These are phyloP conservation scores for Blastobotrys attinorum DNA, from an alignment of 805 yeast genomes.

Conservation along the genomic window DNA sequence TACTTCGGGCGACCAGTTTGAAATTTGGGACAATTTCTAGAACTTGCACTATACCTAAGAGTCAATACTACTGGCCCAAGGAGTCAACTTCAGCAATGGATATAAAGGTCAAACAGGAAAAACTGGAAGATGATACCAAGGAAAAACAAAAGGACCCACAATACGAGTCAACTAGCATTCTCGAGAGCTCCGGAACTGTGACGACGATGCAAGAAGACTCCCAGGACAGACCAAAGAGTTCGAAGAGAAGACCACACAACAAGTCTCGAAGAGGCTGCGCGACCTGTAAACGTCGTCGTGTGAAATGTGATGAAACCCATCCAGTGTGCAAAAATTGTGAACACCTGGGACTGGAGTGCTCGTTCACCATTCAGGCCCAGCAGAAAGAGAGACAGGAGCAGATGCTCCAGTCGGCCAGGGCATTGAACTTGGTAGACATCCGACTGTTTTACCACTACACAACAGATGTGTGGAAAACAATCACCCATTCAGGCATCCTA, in stretches of 20 bases:
- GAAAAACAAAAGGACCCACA: no score
- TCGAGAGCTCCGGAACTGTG: no score
- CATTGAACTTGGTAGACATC: conserved; percentile 64
- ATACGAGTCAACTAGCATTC: no score
- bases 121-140: no score
- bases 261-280: conserved; percentile 86
- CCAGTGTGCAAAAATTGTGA: conserved; percentile 76
- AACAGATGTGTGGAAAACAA: conserved; percentile 74
- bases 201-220: no score
- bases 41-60: no score
- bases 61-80: no score
- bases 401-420: conserved; percentile 20
- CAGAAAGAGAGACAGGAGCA: background rate
- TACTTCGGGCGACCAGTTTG: no score
- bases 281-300: conserved; percentile 82
- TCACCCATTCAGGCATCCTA: conserved; percentile 84
- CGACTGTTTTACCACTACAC: conserved; percentile 83
- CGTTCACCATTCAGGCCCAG: conserved; percentile 10
- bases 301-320: conserved; percentile 83
- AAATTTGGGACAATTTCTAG: no score
- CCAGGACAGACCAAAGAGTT: no score
- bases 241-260: conserved; percentile 79
- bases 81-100: no score
- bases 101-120: no score
- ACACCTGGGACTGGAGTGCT: conserved; percentile 69